These are phyloP conservation scores for Magnaporthiopsis poae DNA, from an alignment of 2,329 filamentous ascomycete genomes.

Conservation along the genomic window DNA sequence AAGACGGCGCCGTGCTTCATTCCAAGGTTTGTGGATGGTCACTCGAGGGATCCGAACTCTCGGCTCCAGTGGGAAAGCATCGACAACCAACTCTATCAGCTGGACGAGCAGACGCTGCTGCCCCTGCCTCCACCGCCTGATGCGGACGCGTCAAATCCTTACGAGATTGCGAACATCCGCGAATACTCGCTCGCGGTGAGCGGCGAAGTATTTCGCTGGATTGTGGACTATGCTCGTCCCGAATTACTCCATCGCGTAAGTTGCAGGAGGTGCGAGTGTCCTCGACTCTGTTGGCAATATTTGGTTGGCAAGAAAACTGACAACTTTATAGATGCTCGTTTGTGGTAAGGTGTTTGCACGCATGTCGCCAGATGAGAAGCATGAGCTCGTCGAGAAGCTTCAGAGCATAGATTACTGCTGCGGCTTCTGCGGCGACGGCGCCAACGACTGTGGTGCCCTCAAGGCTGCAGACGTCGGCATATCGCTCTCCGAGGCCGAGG, in stretches of 20 bases:
- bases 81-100: conserved; percentile 67
- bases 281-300: not conserved
- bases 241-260: conserved; percentile 54
- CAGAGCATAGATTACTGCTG: conserved; percentile 92
- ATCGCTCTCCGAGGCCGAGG: conserved; percentile 91
- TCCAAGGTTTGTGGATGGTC: conserved; percentile 73
- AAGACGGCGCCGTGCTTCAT: conserved; percentile 81
- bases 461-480: conserved; percentile 97
- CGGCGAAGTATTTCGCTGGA: conserved; percentile 93
- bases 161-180: conserved; percentile 67
- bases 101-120: conserved; percentile 69
- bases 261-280: not conserved
- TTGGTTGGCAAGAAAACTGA: not conserved
- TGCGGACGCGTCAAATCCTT: conserved; percentile 73
- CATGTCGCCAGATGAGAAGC: conserved; percentile 98
- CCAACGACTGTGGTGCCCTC: conserved; percentile 91
- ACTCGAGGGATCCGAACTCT: conserved; percentile 62
- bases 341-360: conserved; percentile 87
- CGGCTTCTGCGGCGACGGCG: conserved; percentile 93
- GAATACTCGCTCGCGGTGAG: conserved; percentile 85
- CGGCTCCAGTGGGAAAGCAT: conserved; percentile 84
- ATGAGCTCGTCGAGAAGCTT: conserved; percentile 91
- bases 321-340: conserved; percentile 62
- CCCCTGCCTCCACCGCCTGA: conserved; percentile 46
- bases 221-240: conserved; percentile 81